A percentile compares a stretch with the other conserved stretches of the same genome.
Evolutionary conservation across 768 basidiomycete species (phyloP).

Genomic region (Agaricus subrufescens): DNA sequence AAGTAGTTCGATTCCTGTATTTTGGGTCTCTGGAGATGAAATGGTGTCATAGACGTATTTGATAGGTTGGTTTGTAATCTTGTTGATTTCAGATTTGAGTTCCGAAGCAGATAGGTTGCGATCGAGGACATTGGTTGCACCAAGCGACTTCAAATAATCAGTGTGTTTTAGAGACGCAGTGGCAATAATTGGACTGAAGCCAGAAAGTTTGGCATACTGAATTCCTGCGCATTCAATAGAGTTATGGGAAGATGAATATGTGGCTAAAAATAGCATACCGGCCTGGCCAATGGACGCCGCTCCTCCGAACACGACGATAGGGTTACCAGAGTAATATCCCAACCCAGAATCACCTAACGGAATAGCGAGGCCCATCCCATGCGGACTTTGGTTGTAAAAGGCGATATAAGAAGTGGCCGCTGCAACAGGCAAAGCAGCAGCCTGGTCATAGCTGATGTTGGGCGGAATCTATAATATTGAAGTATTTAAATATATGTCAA

Average conservation of each 20-base stretch:
- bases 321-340: conserved; percentile 25
- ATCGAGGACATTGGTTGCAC: conserved; percentile 36
- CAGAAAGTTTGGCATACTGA: conserved; percentile 35
- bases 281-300: conserved; percentile 26
- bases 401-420: conserved; percentile 32
- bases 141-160: conserved; percentile 29
- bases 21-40: conserved; percentile 17
- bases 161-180: conserved; percentile 28
- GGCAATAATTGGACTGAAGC: conserved; percentile 37
- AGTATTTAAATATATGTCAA: neutral
- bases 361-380: conserved; percentile 20
- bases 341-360: conserved; percentile 19
- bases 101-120: conserved; percentile 12
- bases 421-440: conserved; percentile 34
- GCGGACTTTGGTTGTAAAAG: conserved; percentile 22
- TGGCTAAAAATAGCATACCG: conserved; percentile 9
- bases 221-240: conserved; percentile 10
- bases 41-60: conserved; percentile 23
- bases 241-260: conserved; percentile 23
- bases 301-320: conserved; percentile 27
- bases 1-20: conserved; percentile 20
- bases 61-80: conserved; percentile 18
- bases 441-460: conserved; percentile 34
- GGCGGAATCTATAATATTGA: conserved; percentile 24
- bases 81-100: conserved; percentile 20